Evolutionary conservation across 179 eudicot species (phyloP), one percentile per base, ranked within the genome.

Genomic region (Dionaea muscipula): DNA sequence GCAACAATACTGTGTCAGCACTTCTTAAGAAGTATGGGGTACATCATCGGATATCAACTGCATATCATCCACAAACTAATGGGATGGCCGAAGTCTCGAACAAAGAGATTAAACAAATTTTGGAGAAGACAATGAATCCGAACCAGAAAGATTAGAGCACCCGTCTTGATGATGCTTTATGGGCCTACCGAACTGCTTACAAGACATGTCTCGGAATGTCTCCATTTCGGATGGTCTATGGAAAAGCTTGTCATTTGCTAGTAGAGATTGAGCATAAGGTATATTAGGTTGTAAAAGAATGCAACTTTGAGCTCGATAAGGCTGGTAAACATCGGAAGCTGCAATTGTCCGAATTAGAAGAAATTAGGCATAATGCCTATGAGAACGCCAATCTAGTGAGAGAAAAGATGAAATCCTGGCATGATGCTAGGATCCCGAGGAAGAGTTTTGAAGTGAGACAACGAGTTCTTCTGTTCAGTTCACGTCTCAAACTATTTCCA

Each of bases 11-110:
- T 0, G n/a, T 65, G 1, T 25, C 23, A 0, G 20, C 36, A 0
- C 13, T 51, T 0, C 17, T 57, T 3, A 57, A 11, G 26, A 51
- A 57, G 6, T 65, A 65, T 13, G 27, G 26, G 19, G 55, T 47
- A 0, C 17, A 13, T 1, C 55, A 55, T 5, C 54, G 26, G 17
- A 39, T 56, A 0, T 53, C 20, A 0, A 25, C 24, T 3, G 26
- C 57, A 0, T 64, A 64, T 12, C 62, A 56, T 17, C 62, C 68
- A 7, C 37, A 64, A 48, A 64, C 26, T 0, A 49, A 28, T 41
- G 43, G 51, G 0, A 39, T 47, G 38, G 43, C 27, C 0, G 36
- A 64, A 15, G 53, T 48, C 2, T 15, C 51, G 0, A 64, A 55
- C 22, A 23, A 8, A 1, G 45, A 44, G 23, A 53, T 53, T 0